Base-by-base conservation (phyloP, 805 yeast genomes). In the Ogataea nitratoaversa region DNA sequence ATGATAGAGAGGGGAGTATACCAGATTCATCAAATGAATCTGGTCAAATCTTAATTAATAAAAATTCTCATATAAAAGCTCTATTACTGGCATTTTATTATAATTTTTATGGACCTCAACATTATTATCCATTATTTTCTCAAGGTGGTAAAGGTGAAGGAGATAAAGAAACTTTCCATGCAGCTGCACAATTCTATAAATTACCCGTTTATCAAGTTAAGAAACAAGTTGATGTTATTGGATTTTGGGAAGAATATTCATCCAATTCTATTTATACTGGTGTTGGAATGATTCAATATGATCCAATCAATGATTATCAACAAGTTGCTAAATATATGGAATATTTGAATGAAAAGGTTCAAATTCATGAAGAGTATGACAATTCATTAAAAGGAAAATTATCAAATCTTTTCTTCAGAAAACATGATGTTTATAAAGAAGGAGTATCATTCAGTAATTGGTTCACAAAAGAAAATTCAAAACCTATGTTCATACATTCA, bases 11-110 rank as follows among this genome's bases (percentile, higher is more conserved):
- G 31, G 79, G 79, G 4, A 48, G 78, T 0, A 67, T 75, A 11
- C 78, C 81, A 1, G 78, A 76, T 48, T 62, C 70, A 7, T 73
- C 80, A 0, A 72, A 78, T 1, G 82, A 76, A 51, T 72, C 79
- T 0, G 82, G 82, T 2, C 82, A 76, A 56, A 52, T 76, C 13
- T 47, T 76, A 40, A 65, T 76, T 19, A 68, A 72, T 42, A 76
- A 76, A 45, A 63, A 55, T 24, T 66, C 71, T 0, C 82, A 76
- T 52, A 64, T 72, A 16, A 63, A 60, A 38, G 68, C 78, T 1
- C 54, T 76, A 20, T 55, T 75, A 25, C 59, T 76, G 33, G 69
- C 79, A 1, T 60, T 76, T 29, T 76, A 73, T 53, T 76, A 76
- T 52, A 76, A 76, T 48, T 60, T 69, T 43, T 71, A 71, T 53